Percentiles rank a stretch among this genome's conserved stretches.
Evolutionary conservation across 441 rosid species (phyloP).

Genomic region (California macrophylla): DNA sequence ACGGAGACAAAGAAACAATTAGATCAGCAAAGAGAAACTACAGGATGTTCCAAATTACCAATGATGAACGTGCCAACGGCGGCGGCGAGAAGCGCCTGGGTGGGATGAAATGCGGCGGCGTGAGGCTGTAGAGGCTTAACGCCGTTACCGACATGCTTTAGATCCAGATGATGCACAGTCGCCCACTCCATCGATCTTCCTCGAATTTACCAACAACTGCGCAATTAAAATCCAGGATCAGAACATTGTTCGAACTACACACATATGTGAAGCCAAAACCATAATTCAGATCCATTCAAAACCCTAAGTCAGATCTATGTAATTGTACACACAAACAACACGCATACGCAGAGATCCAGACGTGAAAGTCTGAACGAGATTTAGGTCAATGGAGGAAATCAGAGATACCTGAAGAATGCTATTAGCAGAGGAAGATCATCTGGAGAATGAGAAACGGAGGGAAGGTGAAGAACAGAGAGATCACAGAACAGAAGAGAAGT

Average conservation of each 20-base stretch:
- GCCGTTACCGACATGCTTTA: constrained; percentile 59
- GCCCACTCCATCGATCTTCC: constrained; percentile 76
- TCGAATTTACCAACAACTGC: not conserved
- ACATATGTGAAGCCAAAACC: not conserved
- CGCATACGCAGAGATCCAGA: not conserved
- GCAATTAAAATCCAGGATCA: not conserved
- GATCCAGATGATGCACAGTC: constrained; percentile 92
- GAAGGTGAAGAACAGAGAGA: not conserved
- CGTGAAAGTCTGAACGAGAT: not conserved
- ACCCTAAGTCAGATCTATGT: not conserved
- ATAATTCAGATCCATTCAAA: not conserved
- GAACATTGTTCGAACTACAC: not conserved
- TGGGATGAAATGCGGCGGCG: constrained; percentile 79
- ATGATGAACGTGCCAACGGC: constrained; percentile 68
- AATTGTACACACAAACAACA: not conserved
- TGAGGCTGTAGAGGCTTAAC: constrained; percentile 82
- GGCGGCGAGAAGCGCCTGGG: constrained; percentile 68
- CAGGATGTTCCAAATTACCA: constrained; percentile 31
- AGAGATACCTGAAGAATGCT: not conserved
- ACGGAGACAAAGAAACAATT: not conserved
- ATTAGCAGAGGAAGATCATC: not conserved
- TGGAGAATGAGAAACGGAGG: not conserved
- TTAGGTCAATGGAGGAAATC: not conserved
- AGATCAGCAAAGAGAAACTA: not conserved
- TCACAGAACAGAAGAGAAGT: constrained; percentile 19